Base-by-base conservation (phyloP, 78 protist genomes). In the Speleostelium caveatum region DNA sequence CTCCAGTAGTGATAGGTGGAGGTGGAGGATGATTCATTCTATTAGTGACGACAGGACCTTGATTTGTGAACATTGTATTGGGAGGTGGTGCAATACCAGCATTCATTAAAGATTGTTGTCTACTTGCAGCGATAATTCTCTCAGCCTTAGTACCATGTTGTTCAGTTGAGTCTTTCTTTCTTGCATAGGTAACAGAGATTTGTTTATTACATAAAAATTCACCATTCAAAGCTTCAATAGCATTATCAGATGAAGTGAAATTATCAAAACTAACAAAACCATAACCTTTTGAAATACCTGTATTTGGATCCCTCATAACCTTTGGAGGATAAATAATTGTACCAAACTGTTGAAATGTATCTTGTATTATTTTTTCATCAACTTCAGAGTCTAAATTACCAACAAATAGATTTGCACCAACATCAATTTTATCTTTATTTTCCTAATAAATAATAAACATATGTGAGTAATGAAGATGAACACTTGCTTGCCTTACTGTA, bases 301-400 rank as follows among this genome's bases (percentile, higher is more conserved):
- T 86, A 2, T 96, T 96, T 3, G 80, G 93, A 38, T 99, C 99
- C 42, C 98, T 80, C 98, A 96, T 96, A 59, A 98, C 55, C 96
- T 92, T 95, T 14, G 98, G 97, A 1, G 97, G 68, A 2, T 63
- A 72, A 3, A 94, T 10, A 65, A 99, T 75, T 16, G 62, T 49
- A 10, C 99, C 99, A 86, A 99, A 99, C 5, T 96, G 92, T 39
- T 74, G 30, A 94, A 99, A 99, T 28, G 99, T 96, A 72, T 99
- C 99, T 68, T 87, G 89, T 35, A 99, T 87, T 85, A 96, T 75
- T 91, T 97, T 97, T 93, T 98, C 99, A 75, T 98, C 99, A 21
- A 98, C 98, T 1, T 96, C 97, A 3, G 96, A 72, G 58, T 92
- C 99, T 26, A 99, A 91, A 69, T 97, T 97, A 56, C 99, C 99